Conservation (phyloP, 306 rosid genomes). For the Biancaea sappan region DNA sequence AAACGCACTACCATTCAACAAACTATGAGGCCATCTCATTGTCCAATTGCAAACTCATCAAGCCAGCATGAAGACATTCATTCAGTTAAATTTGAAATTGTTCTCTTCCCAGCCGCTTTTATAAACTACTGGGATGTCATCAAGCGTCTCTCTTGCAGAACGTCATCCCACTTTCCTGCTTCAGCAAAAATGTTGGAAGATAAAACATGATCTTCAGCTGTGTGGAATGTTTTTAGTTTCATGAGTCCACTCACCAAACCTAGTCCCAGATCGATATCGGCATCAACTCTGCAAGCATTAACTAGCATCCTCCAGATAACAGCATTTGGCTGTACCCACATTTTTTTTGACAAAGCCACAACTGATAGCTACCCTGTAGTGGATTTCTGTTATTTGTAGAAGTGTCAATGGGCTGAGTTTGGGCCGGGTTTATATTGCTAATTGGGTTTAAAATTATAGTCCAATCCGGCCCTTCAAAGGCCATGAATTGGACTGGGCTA, state of each 20-base stretch:
- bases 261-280: slow-evolving; percentile 7
- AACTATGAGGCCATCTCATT: not conserved
- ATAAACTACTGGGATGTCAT: not conserved
- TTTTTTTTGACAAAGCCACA: not conserved
- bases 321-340: not conserved
- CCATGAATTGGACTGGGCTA: too few relatives aligned
- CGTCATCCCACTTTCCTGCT: slow-evolving; percentile 23
- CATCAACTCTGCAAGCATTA: slow-evolving; percentile 8
- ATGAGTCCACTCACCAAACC: not conserved
- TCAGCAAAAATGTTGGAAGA: slow-evolving; percentile 11
- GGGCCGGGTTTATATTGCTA: too few relatives aligned
- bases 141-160: not conserved
- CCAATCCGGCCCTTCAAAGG: too few relatives aligned
- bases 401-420: too few relatives aligned
- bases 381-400: too few relatives aligned
- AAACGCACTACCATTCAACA: not conserved
- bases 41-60: not conserved
- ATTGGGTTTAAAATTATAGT: too few relatives aligned
- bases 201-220: slow-evolving; percentile 12
- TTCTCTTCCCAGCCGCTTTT: slow-evolving; percentile 1
- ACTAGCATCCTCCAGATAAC: slow-evolving; percentile 19
- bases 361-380: too few relatives aligned
- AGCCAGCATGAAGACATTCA: not conserved
- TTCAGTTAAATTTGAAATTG: not conserved
- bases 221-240: not conserved